Evolutionary conservation across 257 asterid genomes (phyloP).

Genomic region (Nicotiana benthamiana): DNA sequence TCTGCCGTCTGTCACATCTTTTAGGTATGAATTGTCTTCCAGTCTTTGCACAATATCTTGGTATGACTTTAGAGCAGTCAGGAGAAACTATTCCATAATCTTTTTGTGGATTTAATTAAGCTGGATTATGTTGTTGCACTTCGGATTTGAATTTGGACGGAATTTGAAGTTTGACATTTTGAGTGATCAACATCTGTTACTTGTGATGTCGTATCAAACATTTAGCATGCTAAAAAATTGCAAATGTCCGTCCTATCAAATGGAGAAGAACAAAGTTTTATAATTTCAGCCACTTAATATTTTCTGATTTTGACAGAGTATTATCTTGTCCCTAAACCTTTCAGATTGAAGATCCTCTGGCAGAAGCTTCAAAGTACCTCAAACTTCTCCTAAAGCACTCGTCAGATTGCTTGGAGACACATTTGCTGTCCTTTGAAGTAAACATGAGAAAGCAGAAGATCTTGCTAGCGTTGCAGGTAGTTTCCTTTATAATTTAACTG

Average conservation of each 20-base stretch:
- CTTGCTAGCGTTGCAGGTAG: conserved; percentile 84
- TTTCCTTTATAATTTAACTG: background rate
- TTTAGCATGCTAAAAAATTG: background rate
- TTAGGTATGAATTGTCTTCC: background rate
- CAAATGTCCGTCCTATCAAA: background rate
- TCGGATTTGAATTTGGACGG: background rate
- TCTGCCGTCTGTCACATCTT: background rate
- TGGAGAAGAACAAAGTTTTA: background rate
- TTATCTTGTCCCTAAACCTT: background rate
- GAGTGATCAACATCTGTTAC: background rate
- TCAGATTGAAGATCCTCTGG: conserved; percentile 89
- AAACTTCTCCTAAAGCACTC: conserved; percentile 95
- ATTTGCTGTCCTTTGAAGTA: conserved; percentile 83
- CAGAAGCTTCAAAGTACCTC: conserved; percentile 91
- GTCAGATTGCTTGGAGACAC: conserved; percentile 71
- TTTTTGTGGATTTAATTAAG: background rate
- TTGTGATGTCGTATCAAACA: background rate
- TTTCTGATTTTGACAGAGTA: background rate
- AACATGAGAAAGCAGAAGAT: conserved; percentile 80
- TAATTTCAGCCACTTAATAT: background rate
- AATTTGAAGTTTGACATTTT: background rate
- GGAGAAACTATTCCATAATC: background rate
- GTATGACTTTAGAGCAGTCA: background rate
- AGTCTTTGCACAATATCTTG: background rate
- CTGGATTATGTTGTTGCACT: background rate